A percentile compares a stretch with the other conserved stretches of the same genome.
Conservation (phyloP, 306 rosid species). For the Trifolium subterraneum region DNA sequence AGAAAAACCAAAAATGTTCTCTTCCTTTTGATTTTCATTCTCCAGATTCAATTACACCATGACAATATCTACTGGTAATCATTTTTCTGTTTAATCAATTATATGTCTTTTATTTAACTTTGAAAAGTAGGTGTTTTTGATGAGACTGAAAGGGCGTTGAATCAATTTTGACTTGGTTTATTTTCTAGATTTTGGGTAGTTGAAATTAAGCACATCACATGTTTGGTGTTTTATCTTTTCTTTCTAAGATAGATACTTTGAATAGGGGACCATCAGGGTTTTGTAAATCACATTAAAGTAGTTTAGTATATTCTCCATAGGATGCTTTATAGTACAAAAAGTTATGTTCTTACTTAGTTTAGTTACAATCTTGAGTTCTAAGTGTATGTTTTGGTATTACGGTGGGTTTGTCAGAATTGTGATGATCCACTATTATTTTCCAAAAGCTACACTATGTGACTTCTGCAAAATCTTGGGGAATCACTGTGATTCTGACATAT, state of each 20-base stretch:
- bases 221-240: background rate
- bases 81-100: conserved; percentile 1
- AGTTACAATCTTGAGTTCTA: background rate
- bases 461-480: too few relatives aligned
- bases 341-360: background rate
- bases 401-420: too few relatives aligned
- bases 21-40: conserved; percentile 25
- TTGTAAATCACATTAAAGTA: conserved; percentile 27
- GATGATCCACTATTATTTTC: too few relatives aligned
- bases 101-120: background rate
- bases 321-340: background rate
- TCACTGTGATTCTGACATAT: too few relatives aligned
- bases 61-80: conserved; percentile 55
- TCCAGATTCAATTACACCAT: conserved; percentile 33
- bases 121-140: too few relatives aligned
- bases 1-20: conserved; percentile 30
- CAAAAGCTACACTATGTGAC: too few relatives aligned
- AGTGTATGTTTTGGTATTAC: too few relatives aligned
- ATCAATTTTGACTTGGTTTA: conserved; percentile 40
- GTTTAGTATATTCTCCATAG: conserved; percentile 34
- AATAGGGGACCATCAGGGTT: conserved; percentile 31
- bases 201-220: conserved; percentile 28
- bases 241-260: background rate
- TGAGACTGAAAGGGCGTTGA: conserved; percentile 6
- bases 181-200: background rate